Conservation (phyloP, 768 basidiomycete genomes). For the Boletellus emodensis region DNA sequence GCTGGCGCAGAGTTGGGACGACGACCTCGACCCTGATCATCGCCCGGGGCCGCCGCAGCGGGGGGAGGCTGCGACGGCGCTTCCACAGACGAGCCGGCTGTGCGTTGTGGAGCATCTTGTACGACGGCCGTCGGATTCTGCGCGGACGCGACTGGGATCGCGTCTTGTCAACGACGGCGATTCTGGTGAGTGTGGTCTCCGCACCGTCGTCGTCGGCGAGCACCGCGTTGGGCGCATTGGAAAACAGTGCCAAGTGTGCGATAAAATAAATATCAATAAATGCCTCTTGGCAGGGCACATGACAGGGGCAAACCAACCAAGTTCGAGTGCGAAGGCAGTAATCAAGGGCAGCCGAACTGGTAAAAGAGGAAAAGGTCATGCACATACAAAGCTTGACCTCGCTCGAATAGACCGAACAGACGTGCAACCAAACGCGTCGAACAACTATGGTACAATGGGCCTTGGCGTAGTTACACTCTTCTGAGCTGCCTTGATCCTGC, state of each 20-base stretch:
- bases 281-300: too few species aligned
- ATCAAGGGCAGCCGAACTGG: too few species aligned
- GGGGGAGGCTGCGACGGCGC: slow-evolving; percentile 7
- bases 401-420: too few species aligned
- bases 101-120: not conserved
- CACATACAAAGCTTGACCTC: too few species aligned
- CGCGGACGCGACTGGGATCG: not conserved
- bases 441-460: not conserved
- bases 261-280: too few species aligned
- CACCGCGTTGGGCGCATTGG: too few species aligned
- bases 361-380: too few species aligned
- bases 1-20: slow-evolving; percentile 2
- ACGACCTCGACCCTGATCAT: slow-evolving; percentile 8
- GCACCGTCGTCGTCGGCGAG: not conserved
- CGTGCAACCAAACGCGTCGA: not conserved
- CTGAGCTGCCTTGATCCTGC: slow-evolving; percentile 14
- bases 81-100: not conserved
- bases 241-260: too few species aligned
- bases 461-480: not conserved
- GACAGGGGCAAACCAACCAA: too few species aligned
- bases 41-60: not conserved
- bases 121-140: slow-evolving; percentile 6
- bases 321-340: too few species aligned
- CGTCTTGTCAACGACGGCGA: not conserved
- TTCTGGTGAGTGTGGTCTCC: not conserved